A percentile compares a stretch with the other conserved stretches of the same genome.
These are phyloP conservation scores for Puya raimondii DNA, from an alignment of 176 grass and related monocot genomes.

Conservation along the genomic window DNA sequence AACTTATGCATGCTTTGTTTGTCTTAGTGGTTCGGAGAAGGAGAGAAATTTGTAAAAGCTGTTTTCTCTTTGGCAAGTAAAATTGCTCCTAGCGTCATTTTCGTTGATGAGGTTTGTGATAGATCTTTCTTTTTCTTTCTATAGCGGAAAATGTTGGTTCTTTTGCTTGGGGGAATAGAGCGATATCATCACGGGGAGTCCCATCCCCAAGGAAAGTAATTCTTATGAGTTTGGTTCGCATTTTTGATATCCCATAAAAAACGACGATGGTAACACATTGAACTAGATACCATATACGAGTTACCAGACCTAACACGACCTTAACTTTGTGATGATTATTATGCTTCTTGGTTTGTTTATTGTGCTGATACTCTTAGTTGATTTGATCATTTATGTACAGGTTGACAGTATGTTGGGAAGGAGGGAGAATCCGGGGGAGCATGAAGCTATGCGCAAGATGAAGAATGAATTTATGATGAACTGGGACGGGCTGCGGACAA, in stretches of 20 bases:
- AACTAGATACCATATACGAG: no score
- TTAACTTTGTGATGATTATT: background rate
- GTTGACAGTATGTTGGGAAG: slow-evolving; percentile 98
- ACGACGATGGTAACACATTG: no score
- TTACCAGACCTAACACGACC: no score
- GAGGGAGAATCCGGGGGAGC: slow-evolving; percentile 97
- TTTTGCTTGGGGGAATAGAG: background rate
- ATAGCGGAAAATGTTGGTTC: background rate
- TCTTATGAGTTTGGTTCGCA: no score
- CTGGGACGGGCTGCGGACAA: slow-evolving; percentile 93
- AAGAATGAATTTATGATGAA: slow-evolving; percentile 99
- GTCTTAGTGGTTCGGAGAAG: slow-evolving; percentile 98
- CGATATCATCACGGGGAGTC: no score
- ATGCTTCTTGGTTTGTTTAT: background rate
- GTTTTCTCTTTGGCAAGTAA: slow-evolving; percentile 97
- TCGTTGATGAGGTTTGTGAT: slow-evolving; percentile 86
- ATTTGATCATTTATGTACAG: slow-evolving; percentile 18
- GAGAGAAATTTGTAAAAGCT: slow-evolving; percentile 95
- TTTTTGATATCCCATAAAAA: no score
- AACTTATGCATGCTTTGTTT: slow-evolving; percentile 5
- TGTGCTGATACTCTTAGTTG: background rate
- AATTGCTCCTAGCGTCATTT: slow-evolving; percentile 98
- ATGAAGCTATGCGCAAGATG: slow-evolving; percentile 99
- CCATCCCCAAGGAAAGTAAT: no score
- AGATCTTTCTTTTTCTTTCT: background rate